Evolutionary conservation across 2,329 filamentous ascomycete species (phyloP).

Genomic region (Fusarium verrucosum): DNA sequence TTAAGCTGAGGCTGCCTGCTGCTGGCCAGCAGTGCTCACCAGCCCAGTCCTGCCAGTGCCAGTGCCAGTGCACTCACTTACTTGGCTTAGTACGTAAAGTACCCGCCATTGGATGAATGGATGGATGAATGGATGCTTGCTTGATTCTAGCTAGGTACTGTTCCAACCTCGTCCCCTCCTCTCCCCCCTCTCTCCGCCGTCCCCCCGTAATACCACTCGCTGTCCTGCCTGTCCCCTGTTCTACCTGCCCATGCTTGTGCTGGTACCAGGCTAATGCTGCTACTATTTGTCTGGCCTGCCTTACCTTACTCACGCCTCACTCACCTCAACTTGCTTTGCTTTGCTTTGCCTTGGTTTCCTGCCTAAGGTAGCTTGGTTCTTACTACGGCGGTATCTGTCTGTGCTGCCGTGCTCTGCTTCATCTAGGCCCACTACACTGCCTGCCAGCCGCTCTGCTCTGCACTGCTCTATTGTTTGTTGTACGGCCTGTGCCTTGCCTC

Average conservation of each 20-base stretch:
- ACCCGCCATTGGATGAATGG: neutral
- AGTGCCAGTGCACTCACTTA: too few species aligned
- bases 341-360: slow-evolving; percentile 26
- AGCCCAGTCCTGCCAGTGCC: too few species aligned
- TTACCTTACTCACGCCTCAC: neutral
- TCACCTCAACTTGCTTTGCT: slow-evolving; percentile 7
- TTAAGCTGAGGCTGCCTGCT: neutral
- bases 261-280: slow-evolving; percentile 8
- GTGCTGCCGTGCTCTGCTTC: slow-evolving; percentile 10
- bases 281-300: neutral
- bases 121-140: neutral
- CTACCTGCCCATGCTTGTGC: slow-evolving; percentile 1
- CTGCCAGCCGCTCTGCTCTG: slow-evolving; percentile 16
- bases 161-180: slow-evolving; percentile 17
- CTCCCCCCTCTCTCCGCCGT: neutral
- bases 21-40: neutral
- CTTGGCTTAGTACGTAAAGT: slow-evolving; percentile 14
- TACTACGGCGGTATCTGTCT: slow-evolving; percentile 4
- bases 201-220: slow-evolving; percentile 5
- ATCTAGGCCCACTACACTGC: slow-evolving; percentile 8
- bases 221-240: neutral
- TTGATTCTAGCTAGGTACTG: slow-evolving; percentile 9
- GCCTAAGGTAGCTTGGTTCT: slow-evolving; percentile 34
- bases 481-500: slow-evolving; percentile 17
- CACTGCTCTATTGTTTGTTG: too few species aligned